Percentiles rank a stretch among this genome's conserved stretches.
Conservation (phyloP, 2,329 filamentous ascomycete species). For the Talaromyces albobiverticillius region DNA sequence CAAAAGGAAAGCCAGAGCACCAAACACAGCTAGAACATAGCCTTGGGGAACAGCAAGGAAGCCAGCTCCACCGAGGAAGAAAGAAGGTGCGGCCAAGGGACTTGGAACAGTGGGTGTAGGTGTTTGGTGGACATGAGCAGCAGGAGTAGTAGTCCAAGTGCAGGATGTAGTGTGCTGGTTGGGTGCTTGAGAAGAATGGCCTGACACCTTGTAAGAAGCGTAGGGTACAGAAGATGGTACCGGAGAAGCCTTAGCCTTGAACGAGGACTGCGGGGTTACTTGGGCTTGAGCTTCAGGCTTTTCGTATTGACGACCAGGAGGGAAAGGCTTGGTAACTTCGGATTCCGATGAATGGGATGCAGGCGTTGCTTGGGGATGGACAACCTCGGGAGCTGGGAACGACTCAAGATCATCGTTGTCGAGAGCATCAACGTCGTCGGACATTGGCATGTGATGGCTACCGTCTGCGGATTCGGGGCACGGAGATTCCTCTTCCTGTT, state of each 20-base stretch:
- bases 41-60: constrained; percentile 4
- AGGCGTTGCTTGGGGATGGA: no score
- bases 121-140: neutral
- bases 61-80: constrained; percentile 13
- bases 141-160: neutral
- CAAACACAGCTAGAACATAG: constrained; percentile 11
- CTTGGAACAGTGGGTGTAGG: neutral
- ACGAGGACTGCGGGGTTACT: neutral
- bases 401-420: no score
- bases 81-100: neutral
- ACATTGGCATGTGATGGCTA: neutral
- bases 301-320: constrained; percentile 1
- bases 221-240: neutral
- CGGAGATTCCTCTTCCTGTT: neutral
- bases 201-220: neutral
- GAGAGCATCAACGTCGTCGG: neutral
- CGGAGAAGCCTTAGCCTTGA: neutral
- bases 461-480: constrained; percentile 8
- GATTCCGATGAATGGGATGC: neutral
- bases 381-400: neutral
- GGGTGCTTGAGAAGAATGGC: no score
- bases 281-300: neutral
- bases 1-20: constrained; percentile 16
- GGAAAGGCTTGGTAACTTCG: neutral
- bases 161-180: neutral